These are phyloP conservation scores for Conringia planisiliqua DNA, from an alignment of 345 rosid genomes.

Conservation along the genomic window DNA sequence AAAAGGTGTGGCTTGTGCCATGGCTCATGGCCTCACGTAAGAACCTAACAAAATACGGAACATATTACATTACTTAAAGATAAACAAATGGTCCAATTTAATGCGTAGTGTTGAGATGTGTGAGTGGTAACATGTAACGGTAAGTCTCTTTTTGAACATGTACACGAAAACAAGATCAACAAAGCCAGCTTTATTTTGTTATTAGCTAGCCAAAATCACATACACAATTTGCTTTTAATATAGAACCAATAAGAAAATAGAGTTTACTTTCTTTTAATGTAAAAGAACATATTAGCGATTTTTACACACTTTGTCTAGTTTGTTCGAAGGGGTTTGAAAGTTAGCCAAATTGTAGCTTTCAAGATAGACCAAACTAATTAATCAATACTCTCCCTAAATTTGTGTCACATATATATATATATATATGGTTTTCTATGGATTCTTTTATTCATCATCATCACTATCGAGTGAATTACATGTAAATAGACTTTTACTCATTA, in stretches of 20 bases:
- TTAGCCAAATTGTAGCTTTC: slow-evolving; percentile 32
- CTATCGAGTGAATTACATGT: neutral
- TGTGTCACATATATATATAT: neutral
- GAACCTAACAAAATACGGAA: slow-evolving; percentile 24
- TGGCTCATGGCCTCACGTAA: slow-evolving; percentile 33
- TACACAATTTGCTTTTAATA: neutral
- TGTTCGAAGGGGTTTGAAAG: neutral
- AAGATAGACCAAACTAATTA: slow-evolving; percentile 26
- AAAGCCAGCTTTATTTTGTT: neutral
- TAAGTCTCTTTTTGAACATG: neutral
- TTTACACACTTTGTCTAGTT: neutral
- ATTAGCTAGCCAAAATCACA: neutral
- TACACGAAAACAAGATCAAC: slow-evolving; percentile 10
- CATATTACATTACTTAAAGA: slow-evolving; percentile 3
- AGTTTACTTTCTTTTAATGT: neutral
- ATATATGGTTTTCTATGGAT: neutral
- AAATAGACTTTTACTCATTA: neutral
- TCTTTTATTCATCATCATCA: slow-evolving; percentile 1
- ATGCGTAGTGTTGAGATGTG: slow-evolving; percentile 19
- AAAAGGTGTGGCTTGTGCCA: slow-evolving; percentile 28
- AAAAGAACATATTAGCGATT: neutral
- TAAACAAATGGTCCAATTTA: slow-evolving; percentile 4
- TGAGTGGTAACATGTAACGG: slow-evolving; percentile 22
- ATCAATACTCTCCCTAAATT: neutral
- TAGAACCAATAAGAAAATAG: neutral